Evolutionary conservation across 139 green algal species (phyloP), one percentile per base, ranked within the genome.

Genomic region (Chlamydomonas applanata): DNA sequence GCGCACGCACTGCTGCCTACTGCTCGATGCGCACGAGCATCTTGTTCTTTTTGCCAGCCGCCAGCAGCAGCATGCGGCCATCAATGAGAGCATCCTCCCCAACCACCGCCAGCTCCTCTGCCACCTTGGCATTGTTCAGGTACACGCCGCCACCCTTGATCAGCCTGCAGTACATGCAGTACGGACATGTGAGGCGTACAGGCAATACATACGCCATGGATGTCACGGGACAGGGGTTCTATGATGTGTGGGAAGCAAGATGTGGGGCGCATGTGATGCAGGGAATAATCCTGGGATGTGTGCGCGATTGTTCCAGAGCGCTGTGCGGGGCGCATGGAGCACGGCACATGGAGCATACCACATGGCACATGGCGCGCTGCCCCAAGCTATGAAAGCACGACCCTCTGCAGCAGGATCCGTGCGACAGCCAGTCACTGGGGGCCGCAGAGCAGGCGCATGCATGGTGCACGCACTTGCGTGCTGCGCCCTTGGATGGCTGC

Each of bases 11-110:
- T n/a, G n/a, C n/a, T n/a, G n/a, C n/a, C 54, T 29, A 74, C 22
- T 78, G 86, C 54, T 73, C 71, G 33, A 98, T 68, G 1, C 84
- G 81, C 46, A 98, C 77, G 1, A 99, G 80, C 86, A 98, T 87
- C 78, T 99, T 99, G 86, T 99, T 99, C 85, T 99, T 99, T 88
- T 99, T 99, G 29, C 96, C 96, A 1, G 91, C 85, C 0, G 92
- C 90, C 62, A 99, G 59, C 65, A 99, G 88, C 74, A 98, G 56
- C 80, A 99, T 82, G 14, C 83, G 85, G 0, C 88, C 94, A 0
- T 96, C 96, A 25, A 99, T 90, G 1, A 98, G 66, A 76, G 98
- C 91, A 0, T 52, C 74, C 29, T 90, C 83, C 20, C 34, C 17
- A 45, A 97, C 57, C 20, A 77, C 65, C 16, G 82, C 60, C 34